Conservation (phyloP, 768 basidiomycete species). For the Infundibulicybe gibba region DNA sequence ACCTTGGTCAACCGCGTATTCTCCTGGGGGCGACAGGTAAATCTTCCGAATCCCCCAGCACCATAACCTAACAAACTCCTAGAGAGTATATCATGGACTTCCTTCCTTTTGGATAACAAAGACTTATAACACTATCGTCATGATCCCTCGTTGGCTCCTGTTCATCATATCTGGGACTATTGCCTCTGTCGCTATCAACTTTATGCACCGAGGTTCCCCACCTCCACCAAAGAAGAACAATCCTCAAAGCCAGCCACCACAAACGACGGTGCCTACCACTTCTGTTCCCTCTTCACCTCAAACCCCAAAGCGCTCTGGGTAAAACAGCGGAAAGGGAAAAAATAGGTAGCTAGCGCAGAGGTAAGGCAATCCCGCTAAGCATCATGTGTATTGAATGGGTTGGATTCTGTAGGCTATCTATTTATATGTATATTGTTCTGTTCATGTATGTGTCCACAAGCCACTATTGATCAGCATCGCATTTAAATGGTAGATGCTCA, state of each 20-base stretch:
- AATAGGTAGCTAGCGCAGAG: neutral
- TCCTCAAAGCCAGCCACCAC: neutral
- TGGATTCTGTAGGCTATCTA: too few relatives aligned
- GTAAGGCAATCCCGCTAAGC: too few relatives aligned
- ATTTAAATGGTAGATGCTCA: neutral
- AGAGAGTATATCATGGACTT: constrained; percentile 72
- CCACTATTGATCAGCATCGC: neutral
- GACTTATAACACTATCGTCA: constrained; percentile 46
- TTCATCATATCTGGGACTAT: constrained; percentile 61
- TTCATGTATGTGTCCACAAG: too few relatives aligned
- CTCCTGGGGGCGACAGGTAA: constrained; percentile 76
- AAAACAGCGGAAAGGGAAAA: neutral
- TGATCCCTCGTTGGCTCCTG: constrained; percentile 71
- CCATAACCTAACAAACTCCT: constrained; percentile 2
- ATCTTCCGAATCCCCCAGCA: neutral
- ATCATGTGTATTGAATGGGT: too few relatives aligned
- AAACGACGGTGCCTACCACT: neutral
- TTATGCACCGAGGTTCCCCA: constrained; percentile 45
- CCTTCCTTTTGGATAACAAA: constrained; percentile 41
- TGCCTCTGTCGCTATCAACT: constrained; percentile 63
- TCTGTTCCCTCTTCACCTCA: neutral
- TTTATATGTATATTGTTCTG: too few relatives aligned
- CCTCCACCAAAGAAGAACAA: neutral
- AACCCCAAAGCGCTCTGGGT: neutral
- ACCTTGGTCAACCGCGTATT: constrained; percentile 66